Percentiles rank a stretch among this genome's conserved stretches.
phyloP scores from a whole-genome alignment of 768 basidiomycete genomes.

The Phaeotremella fagi region DNA sequence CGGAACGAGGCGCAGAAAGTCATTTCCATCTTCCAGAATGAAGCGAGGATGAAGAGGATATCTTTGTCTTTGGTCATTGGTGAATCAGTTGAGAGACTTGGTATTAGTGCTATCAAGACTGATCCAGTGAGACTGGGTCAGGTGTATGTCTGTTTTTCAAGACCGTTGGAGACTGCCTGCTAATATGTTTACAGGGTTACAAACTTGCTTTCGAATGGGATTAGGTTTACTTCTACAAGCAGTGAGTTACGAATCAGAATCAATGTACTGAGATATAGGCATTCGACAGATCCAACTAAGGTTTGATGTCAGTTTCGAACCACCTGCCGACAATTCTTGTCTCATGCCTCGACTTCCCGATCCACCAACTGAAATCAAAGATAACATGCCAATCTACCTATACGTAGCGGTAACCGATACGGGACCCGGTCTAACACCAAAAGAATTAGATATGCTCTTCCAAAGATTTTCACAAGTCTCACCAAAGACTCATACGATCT shows the following conservation, averaged over 20 bases:
- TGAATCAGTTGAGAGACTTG: conserved; percentile 37
- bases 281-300: conserved; percentile 43
- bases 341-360: conserved; percentile 31
- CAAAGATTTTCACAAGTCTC: conserved; percentile 50
- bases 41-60: conserved; percentile 50
- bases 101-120: conserved; percentile 44
- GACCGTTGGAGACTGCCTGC: conserved; percentile 5
- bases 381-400: conserved; percentile 45
- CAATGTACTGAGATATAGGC: background rate
- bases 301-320: conserved; percentile 42
- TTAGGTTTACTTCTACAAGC: conserved; percentile 48
- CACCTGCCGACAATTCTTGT: conserved; percentile 42
- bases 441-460: conserved; percentile 50
- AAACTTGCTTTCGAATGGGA: conserved; percentile 49
- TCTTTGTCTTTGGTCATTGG: conserved; percentile 44
- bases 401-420: conserved; percentile 48
- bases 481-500: conserved; percentile 43
- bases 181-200: conserved; percentile 22
- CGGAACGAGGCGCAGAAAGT: conserved; percentile 43
- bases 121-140: conserved; percentile 51
- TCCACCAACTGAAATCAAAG: conserved; percentile 14
- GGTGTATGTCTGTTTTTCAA: conserved; percentile 26
- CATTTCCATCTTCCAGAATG: conserved; percentile 49
- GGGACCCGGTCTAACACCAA: conserved; percentile 49
- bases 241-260: conserved; percentile 7